Conservation (phyloP, 192 early-diverging fungal genomes). For the Geranomyces michiganensis region DNA sequence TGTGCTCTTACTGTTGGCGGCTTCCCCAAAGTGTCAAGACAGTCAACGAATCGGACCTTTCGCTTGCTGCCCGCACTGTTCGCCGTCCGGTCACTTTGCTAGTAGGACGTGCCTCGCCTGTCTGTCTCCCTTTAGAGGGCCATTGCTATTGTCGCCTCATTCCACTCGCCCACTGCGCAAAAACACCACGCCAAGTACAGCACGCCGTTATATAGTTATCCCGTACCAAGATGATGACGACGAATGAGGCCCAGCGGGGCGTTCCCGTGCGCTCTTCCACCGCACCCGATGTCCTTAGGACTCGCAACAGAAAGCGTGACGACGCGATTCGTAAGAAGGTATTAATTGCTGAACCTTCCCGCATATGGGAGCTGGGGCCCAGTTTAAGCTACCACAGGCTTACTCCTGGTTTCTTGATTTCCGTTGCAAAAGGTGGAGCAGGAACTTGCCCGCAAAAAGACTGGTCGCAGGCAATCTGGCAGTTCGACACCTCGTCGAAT, state of each 20-base stretch:
- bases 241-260: constrained; percentile 10
- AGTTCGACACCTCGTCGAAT: constrained; percentile 19
- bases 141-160: no score
- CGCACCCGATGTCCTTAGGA: constrained; percentile 33
- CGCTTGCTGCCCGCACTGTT: no score
- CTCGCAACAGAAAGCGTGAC: constrained; percentile 45
- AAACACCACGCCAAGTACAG: no score
- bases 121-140: no score
- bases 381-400: not conserved
- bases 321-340: constrained; percentile 54
- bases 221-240: constrained; percentile 36
- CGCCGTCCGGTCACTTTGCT: no score
- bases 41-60: no score
- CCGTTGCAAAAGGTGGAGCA: constrained; percentile 39
- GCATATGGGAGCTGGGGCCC: not conserved
- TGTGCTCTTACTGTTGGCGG: no score
- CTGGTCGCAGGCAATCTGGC: constrained; percentile 22
- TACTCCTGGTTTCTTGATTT: not conserved
- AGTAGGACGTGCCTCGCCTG: no score
- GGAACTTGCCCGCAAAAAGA: constrained; percentile 42
- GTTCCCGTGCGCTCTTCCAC: not conserved
- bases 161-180: no score
- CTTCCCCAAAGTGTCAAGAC: no score
- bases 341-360: not conserved
- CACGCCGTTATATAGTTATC: no score